Evolutionary conservation across 148 eudicot species (phyloP).

Genomic region (Dysphania ambrosioides): DNA sequence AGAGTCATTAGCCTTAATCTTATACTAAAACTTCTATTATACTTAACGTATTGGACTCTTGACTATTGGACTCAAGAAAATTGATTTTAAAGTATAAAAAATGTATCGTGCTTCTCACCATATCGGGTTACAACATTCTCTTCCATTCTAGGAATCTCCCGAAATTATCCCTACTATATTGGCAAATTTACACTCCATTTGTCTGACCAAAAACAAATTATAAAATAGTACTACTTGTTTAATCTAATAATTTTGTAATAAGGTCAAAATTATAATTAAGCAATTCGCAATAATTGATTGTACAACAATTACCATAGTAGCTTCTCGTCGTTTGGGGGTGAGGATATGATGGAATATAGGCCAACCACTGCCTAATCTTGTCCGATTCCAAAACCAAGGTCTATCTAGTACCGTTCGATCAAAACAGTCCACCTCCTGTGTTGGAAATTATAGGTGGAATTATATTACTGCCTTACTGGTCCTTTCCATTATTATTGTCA

Average conservation of each 20-base stretch:
- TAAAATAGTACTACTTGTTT: neutral
- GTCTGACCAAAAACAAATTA: too few species aligned
- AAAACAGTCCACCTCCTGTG: neutral
- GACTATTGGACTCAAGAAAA: too few species aligned
- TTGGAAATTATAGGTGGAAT: constrained; percentile 5
- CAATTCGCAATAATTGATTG: neutral
- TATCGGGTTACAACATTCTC: neutral
- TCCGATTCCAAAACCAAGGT: neutral
- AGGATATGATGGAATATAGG: neutral
- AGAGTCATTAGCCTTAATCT: too few species aligned
- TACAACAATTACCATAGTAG: neutral
- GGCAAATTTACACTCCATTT: neutral
- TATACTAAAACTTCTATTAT: too few species aligned
- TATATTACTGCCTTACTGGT: neutral
- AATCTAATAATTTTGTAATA: too few species aligned
- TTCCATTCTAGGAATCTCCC: neutral
- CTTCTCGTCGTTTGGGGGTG: neutral
- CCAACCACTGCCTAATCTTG: constrained; percentile 2
- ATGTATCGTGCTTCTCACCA: constrained; percentile 3
- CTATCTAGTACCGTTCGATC: neutral
- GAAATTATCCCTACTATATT: neutral
- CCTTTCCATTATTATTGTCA: neutral
- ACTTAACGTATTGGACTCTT: too few species aligned
- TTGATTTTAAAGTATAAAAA: too few species aligned
- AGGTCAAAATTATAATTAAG: constrained; percentile 7